Evolutionary conservation across 306 rosid species (phyloP).

Genomic region (Cucurbita moschata): DNA sequence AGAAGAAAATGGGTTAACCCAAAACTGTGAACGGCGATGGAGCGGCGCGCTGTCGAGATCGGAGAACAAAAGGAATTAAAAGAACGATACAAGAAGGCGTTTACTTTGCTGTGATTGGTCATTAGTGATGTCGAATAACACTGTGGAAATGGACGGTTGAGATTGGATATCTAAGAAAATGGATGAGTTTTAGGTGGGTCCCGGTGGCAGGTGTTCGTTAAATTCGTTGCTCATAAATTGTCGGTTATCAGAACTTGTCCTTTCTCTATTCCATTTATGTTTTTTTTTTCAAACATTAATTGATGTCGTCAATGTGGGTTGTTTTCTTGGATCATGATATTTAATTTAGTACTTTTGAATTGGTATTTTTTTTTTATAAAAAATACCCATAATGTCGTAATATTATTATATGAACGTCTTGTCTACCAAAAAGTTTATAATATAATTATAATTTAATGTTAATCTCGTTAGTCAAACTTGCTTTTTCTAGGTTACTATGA

Average conservation of each 20-base stretch:
- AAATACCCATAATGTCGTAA: no score
- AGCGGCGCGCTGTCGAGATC: neutral
- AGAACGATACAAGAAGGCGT: neutral
- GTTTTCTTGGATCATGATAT: neutral
- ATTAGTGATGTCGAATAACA: neutral
- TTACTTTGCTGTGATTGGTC: constrained; percentile 5
- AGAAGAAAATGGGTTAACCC: neutral
- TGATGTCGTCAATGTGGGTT: neutral
- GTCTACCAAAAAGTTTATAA: no score
- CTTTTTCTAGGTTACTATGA: no score
- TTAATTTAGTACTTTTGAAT: neutral
- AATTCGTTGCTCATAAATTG: constrained; percentile 7
- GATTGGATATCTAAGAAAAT: neutral
- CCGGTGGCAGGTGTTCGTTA: constrained; percentile 8
- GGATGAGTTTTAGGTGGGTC: neutral
- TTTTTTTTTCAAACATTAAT: neutral
- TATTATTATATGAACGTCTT: no score
- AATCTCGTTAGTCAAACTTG: no score
- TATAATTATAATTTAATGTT: no score
- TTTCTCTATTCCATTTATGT: neutral
- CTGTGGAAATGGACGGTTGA: neutral
- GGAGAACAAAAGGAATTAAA: neutral
- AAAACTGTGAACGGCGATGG: neutral
- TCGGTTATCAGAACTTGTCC: neutral
- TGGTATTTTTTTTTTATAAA: neutral